Percentiles rank a stretch among this genome's conserved stretches.
Evolutionary conservation across 352 stramenopile genomes (phyloP).

Genomic region (Pythium sukuiense): DNA sequence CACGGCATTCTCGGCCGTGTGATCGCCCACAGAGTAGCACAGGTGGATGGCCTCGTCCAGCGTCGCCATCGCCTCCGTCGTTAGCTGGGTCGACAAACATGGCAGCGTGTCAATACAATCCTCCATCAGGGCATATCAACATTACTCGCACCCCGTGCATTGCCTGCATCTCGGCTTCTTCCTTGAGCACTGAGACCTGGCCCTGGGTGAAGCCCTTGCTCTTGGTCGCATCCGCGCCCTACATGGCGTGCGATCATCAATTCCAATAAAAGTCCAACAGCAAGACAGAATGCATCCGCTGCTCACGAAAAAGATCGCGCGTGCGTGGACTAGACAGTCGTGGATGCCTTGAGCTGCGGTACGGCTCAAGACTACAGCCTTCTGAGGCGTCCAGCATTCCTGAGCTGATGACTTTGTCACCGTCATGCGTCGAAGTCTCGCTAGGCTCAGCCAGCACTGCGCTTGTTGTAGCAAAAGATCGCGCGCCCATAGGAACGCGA

Average conservation of each 20-base stretch:
- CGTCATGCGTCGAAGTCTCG: slow-evolving; percentile 11
- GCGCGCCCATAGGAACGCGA: slow-evolving; percentile 38
- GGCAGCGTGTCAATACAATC: not conserved
- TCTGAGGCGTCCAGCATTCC: not conserved
- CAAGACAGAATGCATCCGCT: not conserved
- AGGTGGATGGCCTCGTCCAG: slow-evolving; percentile 47
- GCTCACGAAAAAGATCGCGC: slow-evolving; percentile 17
- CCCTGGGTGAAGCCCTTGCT: slow-evolving; percentile 35
- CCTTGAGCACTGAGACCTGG: slow-evolving; percentile 46
- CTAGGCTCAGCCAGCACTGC: slow-evolving; percentile 22
- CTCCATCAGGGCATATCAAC: not conserved
- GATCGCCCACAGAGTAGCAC: slow-evolving; percentile 45
- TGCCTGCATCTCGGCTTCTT: slow-evolving; percentile 42
- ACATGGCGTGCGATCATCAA: not conserved
- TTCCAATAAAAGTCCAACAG: not conserved
- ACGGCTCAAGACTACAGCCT: not conserved
- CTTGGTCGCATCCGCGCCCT: slow-evolving; percentile 30
- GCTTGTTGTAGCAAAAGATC: slow-evolving; percentile 38
- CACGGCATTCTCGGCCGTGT: slow-evolving; percentile 44
- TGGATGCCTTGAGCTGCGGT: not conserved
- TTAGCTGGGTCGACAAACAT: too few species aligned
- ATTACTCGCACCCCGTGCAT: slow-evolving; percentile 30
- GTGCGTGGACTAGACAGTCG: slow-evolving; percentile 4
- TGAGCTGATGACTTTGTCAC: not conserved
- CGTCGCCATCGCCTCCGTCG: slow-evolving; percentile 29